These are phyloP conservation scores for Calycina herbarum DNA, from an alignment of 2,329 filamentous ascomycete genomes.

Conservation along the genomic window DNA sequence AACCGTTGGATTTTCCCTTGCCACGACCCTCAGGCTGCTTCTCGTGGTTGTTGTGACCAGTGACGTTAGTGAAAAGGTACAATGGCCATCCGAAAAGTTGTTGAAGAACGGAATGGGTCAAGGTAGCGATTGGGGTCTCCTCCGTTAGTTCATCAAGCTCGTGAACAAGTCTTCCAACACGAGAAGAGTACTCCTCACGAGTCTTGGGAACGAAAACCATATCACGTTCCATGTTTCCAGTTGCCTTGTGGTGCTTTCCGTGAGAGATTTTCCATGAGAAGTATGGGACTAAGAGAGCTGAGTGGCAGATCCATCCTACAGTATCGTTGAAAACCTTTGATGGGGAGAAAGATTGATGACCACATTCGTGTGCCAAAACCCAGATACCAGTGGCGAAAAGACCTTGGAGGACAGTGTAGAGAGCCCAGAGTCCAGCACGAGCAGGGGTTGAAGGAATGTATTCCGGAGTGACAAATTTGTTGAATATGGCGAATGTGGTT, in stretches of 20 bases:
- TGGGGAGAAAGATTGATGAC: conserved; percentile 94
- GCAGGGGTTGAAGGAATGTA: conserved; percentile 68
- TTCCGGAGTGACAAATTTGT: conserved; percentile 88
- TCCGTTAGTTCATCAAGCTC: conserved; percentile 88
- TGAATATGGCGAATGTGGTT: conserved; percentile 80
- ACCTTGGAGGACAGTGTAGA: conserved; percentile 78
- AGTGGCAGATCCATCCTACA: conserved; percentile 90
- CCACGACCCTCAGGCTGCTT: conserved; percentile 90
- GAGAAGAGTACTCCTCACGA: conserved; percentile 74
- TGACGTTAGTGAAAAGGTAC: conserved; percentile 90
- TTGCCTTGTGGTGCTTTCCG: conserved; percentile 99
- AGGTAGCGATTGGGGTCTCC: conserved; percentile 86
- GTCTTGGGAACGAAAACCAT: conserved; percentile 99
- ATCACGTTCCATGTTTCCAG: conserved; percentile 93
- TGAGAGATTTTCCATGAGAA: conserved; percentile 99
- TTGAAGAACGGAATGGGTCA: conserved; percentile 73
- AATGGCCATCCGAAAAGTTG: conserved; percentile 91
- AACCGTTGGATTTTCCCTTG: conserved; percentile 85
- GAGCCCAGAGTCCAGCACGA: conserved; percentile 63
- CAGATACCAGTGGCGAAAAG: conserved; percentile 92
- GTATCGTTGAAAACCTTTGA: conserved; percentile 88
- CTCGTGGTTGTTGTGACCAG: conserved; percentile 93
- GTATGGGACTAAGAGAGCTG: conserved; percentile 86
- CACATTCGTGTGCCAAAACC: conserved; percentile 97
- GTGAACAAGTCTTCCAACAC: conserved; percentile 72